These are phyloP conservation scores for Neoboletus brunneissimus DNA, from an alignment of 768 basidiomycete species.

Conservation along the genomic window DNA sequence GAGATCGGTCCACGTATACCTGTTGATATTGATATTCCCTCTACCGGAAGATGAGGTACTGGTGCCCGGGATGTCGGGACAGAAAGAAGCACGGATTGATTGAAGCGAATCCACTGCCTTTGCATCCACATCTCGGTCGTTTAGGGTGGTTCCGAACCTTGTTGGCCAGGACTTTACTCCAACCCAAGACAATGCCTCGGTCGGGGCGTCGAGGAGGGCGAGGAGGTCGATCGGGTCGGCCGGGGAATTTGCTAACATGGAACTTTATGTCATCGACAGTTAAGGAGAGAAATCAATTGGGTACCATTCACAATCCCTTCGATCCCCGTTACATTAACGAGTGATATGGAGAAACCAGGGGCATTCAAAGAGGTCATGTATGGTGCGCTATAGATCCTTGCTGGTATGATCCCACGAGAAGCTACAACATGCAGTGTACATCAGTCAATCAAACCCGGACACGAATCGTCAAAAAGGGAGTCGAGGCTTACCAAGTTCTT, in stretches of 20 bases:
- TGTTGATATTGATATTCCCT: background rate
- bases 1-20: slow-evolving; percentile 7
- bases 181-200: slow-evolving; percentile 42
- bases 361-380: slow-evolving; percentile 63
- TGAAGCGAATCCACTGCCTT: slow-evolving; percentile 5
- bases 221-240: slow-evolving; percentile 22
- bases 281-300: background rate
- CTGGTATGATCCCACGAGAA: slow-evolving; percentile 32
- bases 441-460: background rate
- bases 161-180: slow-evolving; percentile 35
- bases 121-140: background rate
- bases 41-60: background rate
- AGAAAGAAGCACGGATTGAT: slow-evolving; percentile 2
- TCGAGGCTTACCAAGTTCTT: slow-evolving; percentile 40
- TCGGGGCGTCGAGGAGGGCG: slow-evolving; percentile 41
- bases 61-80: background rate
- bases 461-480: background rate
- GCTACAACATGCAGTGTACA: slow-evolving; percentile 18
- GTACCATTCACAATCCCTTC: slow-evolving; percentile 13
- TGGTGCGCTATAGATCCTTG: slow-evolving; percentile 44
- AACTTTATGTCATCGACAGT: background rate
- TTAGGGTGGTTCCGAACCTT: background rate
- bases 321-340: slow-evolving; percentile 43
- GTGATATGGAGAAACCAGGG: slow-evolving; percentile 55
- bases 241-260: slow-evolving; percentile 12